Conservation (phyloP, 306 rosid genomes). For the Canavalia ensiformis region DNA sequence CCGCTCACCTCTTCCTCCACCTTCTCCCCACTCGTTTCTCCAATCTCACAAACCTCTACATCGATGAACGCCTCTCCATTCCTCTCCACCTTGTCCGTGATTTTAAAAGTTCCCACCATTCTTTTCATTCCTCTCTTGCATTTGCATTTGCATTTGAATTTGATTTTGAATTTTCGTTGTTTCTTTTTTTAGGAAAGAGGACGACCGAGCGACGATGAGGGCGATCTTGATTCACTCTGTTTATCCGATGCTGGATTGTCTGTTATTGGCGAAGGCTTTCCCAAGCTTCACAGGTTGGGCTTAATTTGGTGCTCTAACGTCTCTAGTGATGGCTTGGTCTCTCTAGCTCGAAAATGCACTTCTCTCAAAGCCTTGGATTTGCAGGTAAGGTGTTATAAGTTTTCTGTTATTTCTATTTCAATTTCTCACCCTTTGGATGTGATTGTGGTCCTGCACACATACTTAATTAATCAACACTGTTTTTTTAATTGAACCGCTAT, state of each 20-base stretch:
- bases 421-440: neutral
- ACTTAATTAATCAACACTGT: neutral
- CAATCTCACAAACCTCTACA: constrained; percentile 62
- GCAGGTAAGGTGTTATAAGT: constrained; percentile 58
- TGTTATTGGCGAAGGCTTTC: constrained; percentile 69
- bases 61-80: constrained; percentile 71
- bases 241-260: constrained; percentile 74
- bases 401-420: neutral
- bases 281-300: constrained; percentile 75
- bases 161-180: neutral
- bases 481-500: neutral
- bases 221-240: constrained; percentile 54
- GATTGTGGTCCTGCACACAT: neutral
- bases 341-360: constrained; percentile 65
- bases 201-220: constrained; percentile 33
- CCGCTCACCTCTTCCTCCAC: constrained; percentile 57
- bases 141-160: neutral
- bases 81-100: constrained; percentile 56
- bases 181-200: constrained; percentile 51
- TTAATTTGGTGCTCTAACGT: constrained; percentile 83
- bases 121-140: neutral
- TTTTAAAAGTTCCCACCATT: constrained; percentile 38
- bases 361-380: constrained; percentile 74
- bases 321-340: constrained; percentile 64
- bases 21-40: constrained; percentile 68